Conservation (phyloP, 768 basidiomycete genomes). For the Mycena belliarum region DNA sequence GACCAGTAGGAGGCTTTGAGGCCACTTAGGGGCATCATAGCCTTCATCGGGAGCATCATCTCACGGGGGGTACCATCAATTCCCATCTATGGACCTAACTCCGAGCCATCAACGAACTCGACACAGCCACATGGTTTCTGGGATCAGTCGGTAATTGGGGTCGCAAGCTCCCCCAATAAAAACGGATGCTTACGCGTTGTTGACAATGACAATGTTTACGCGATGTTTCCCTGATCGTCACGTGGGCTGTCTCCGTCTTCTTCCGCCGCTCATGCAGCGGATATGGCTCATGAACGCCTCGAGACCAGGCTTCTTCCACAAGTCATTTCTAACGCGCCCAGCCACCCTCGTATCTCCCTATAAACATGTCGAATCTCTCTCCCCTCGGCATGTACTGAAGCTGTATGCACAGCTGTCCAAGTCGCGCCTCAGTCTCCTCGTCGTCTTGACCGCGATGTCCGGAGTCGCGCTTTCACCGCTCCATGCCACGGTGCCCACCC, state of each 20-base stretch:
- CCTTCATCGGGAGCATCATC: too few species aligned
- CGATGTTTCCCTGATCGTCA: background rate
- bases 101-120: too few species aligned
- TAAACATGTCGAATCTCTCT: slow-evolving; percentile 42
- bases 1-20: too few species aligned
- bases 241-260: background rate
- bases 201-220: too few species aligned
- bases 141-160: too few species aligned
- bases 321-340: slow-evolving; percentile 12
- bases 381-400: slow-evolving; percentile 53
- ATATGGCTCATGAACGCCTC: background rate
- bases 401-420: slow-evolving; percentile 86
- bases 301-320: slow-evolving; percentile 13
- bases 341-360: slow-evolving; percentile 27
- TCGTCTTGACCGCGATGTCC: slow-evolving; percentile 87
- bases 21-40: too few species aligned
- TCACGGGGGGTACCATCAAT: too few species aligned
- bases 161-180: too few species aligned
- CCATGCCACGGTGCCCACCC: slow-evolving; percentile 78
- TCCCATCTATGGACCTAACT: too few species aligned
- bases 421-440: slow-evolving; percentile 76
- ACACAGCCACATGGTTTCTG: too few species aligned
- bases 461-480: slow-evolving; percentile 92
- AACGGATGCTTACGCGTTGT: too few species aligned
- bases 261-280: background rate